phyloP scores from a whole-genome alignment of 768 basidiomycete species.

The Rhodosporidiobolus sp. region DNA sequence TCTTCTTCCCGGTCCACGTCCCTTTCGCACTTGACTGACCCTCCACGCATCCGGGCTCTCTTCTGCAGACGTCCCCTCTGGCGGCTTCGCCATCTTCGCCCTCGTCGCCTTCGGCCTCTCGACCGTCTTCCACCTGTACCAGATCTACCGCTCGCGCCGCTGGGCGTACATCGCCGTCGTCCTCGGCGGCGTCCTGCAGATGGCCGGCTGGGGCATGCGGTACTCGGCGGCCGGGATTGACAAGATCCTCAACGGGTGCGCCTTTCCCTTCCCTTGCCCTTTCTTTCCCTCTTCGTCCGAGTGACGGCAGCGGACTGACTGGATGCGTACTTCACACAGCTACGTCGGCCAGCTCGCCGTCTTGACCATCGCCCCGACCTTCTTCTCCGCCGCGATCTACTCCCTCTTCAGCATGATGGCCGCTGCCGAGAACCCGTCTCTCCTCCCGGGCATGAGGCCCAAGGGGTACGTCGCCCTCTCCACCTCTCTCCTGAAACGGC shows the following conservation, averaged over 20 bases:
- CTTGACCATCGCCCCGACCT: constrained; percentile 21
- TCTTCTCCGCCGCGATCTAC: constrained; percentile 14
- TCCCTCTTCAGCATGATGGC: neutral
- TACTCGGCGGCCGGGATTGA: neutral
- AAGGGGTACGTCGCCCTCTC: neutral
- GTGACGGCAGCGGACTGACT: no score
- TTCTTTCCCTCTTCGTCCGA: neutral
- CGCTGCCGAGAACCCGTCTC: neutral
- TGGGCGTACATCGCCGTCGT: constrained; percentile 3
- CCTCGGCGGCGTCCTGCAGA: neutral
- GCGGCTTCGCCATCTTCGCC: constrained; percentile 4
- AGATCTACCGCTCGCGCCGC: neutral
- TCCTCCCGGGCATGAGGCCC: neutral
- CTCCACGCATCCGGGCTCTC: no score
- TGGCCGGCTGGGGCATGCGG: neutral
- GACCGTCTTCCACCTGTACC: neutral
- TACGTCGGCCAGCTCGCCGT: constrained; percentile 21
- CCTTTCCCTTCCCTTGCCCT: neutral
- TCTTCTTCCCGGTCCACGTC: no score
- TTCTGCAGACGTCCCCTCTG: neutral
- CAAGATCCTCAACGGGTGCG: neutral
- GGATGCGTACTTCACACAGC: neutral
- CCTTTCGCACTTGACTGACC: no score
- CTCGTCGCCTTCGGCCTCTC: neutral
- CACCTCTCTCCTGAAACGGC: no score